Percentiles rank a stretch among this genome's conserved stretches.
These are phyloP conservation scores for Colletotrichum shisoi DNA, from an alignment of 2,329 filamentous ascomycete genomes.

Conservation along the genomic window DNA sequence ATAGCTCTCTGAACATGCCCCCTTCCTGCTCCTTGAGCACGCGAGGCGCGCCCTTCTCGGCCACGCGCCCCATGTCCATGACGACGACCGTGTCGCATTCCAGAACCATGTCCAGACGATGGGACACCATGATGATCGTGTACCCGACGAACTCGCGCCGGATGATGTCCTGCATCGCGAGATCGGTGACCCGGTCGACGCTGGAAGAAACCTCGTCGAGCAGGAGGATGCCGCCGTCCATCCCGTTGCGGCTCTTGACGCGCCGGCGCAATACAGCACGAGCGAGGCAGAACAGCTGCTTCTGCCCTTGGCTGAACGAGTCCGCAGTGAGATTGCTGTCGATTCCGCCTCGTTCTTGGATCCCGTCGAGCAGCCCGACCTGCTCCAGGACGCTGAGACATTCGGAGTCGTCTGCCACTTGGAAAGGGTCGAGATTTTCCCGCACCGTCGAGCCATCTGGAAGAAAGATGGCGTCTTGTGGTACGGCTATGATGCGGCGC, in stretches of 20 bases:
- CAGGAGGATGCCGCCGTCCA: constrained; percentile 44
- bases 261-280: constrained; percentile 61
- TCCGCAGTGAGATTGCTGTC: constrained; percentile 54
- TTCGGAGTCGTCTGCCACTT: constrained; percentile 45
- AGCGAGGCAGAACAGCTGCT: constrained; percentile 70
- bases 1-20: constrained; percentile 24
- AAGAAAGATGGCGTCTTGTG: constrained; percentile 63
- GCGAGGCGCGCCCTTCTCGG: constrained; percentile 44
- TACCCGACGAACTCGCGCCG: constrained; percentile 45
- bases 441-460: constrained; percentile 53
- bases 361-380: constrained; percentile 48
- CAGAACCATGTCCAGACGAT: constrained; percentile 55
- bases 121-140: constrained; percentile 59
- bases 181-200: constrained; percentile 48
- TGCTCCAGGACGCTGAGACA: constrained; percentile 50
- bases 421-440: constrained; percentile 55
- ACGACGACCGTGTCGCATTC: constrained; percentile 57
- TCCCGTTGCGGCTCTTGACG: constrained; percentile 41
- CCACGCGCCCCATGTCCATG: constrained; percentile 53
- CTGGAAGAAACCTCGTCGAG: constrained; percentile 49
- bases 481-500: constrained; percentile 59
- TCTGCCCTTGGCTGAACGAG: constrained; percentile 65
- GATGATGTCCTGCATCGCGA: constrained; percentile 46
- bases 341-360: constrained; percentile 49
- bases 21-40: constrained; percentile 15